Percentiles rank a stretch among this genome's conserved stretches.
Conservation (phyloP, 75 land plant genomes). For the Ceratopteris richardii region DNA sequence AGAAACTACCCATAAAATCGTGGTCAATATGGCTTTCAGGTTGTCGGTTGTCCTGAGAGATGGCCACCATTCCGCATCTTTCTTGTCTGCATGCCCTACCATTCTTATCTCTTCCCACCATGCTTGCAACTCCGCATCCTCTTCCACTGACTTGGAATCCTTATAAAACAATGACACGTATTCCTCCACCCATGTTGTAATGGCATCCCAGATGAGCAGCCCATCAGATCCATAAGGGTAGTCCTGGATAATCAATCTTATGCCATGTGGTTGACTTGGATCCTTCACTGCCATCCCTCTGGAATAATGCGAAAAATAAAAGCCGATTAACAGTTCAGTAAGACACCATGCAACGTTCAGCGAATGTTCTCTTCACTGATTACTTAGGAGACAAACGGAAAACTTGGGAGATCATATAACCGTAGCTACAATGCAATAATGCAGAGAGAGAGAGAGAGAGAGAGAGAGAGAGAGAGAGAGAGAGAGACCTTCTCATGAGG, state of each 20-base stretch:
- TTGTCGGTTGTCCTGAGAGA: conserved; percentile 50
- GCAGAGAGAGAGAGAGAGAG: not conserved
- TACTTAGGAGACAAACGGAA: not conserved
- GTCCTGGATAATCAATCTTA: conserved; percentile 75
- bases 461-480: too few relatives aligned
- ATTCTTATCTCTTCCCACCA: conserved; percentile 87
- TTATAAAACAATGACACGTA: conserved; percentile 62
- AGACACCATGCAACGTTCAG: too few relatives aligned
- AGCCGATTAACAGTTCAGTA: too few relatives aligned
- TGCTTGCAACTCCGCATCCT: conserved; percentile 67
- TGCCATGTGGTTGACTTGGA: conserved; percentile 48
- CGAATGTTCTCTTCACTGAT: not conserved
- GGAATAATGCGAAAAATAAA: too few relatives aligned
- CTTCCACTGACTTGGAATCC: conserved; percentile 23
- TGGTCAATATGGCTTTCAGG: conserved; percentile 53
- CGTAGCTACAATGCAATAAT: too few relatives aligned
- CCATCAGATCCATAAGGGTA: conserved; percentile 99
- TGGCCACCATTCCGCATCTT: conserved; percentile 86
- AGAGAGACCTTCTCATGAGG: conserved; percentile 32
- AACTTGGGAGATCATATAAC: too few relatives aligned
- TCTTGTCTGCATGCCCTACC: conserved; percentile 73
- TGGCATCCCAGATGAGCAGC: conserved; percentile 74
- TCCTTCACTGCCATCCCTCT: conserved; percentile 96
- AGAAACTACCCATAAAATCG: conserved; percentile 73
- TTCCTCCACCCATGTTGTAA: conserved; percentile 65